Base-by-base conservation (phyloP, 2,329 filamentous ascomycete genomes). In the Cytospora leucostoma region DNA sequence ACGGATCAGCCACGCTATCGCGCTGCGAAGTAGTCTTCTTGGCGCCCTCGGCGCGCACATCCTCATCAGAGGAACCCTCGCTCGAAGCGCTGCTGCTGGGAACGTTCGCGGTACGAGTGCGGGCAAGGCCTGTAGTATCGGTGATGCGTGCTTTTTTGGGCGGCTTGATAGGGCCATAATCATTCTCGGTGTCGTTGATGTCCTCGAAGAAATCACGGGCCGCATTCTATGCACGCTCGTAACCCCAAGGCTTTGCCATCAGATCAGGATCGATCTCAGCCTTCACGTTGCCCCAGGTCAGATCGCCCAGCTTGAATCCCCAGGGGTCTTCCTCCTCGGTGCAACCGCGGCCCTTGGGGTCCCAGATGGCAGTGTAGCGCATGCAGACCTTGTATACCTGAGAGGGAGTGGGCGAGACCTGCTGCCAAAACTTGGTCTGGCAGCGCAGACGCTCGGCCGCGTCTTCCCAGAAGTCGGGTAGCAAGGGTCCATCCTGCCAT, bases 171-270 rank as follows among this genome's bases (percentile, higher is more conserved):
- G 57, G 61, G 32, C 64, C 64, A 13, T 58, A 61, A 7, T 59
- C 52, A 44, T 34, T 38, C 57, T 61, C 61, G 12, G 54, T 61
- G 32, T 64, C 64, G 32, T 34, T 58, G 64, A 63, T 33, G 27
- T 61, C 63, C 40, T 66, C 64, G n/a, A 21, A 32, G 50, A 64
- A 64, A 32, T 66, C 61, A 27, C 27, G 44, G 34, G 64, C 64
- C 50, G 64, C 64, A 17, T 53, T 61, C 64, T 66, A 66, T 13
- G 64, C 64, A 11, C 64, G 64, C 53, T 58, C 49, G n/a, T 66
- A 66, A 27, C 64, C 61, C 61, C 61, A 66, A 4, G 61, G 54
- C 40, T 61, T 64, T n/a, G 64, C 64, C 34, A 60, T 54, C 19
- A 55, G 44, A 34, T 64, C 61, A 6, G 49, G 57, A 56, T 61